A percentile compares a stretch with the other conserved stretches of the same genome.
Conservation (phyloP, 2,329 filamentous ascomycete species). For the Xylaria sp. region DNA sequence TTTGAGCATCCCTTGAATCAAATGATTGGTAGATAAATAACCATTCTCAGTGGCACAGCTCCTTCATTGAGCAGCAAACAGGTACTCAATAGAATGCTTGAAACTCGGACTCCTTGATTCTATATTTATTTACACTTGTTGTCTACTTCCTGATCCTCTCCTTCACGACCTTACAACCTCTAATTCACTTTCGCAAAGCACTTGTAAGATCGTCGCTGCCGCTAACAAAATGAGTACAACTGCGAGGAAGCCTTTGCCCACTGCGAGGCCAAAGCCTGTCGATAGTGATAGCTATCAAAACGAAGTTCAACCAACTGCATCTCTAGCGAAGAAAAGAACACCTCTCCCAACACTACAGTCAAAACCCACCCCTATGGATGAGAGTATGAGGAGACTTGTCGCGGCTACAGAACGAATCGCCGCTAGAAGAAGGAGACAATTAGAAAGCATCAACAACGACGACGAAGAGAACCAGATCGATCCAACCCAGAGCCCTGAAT, state of each 20-base stretch:
- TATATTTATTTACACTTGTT: background rate
- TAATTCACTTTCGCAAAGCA: background rate
- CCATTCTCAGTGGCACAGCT: background rate
- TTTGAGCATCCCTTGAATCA: background rate
- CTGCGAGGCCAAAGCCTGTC: background rate
- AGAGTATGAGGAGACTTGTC: background rate
- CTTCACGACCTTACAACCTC: background rate
- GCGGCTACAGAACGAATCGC: background rate
- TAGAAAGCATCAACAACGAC: background rate
- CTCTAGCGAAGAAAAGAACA: background rate
- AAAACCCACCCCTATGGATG: no score
- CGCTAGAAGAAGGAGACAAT: background rate
- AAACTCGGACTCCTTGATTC: background rate
- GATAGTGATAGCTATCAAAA: background rate
- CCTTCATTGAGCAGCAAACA: background rate
- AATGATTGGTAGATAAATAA: no score
- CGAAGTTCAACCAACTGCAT: background rate
- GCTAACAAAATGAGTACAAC: background rate
- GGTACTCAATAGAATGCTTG: background rate
- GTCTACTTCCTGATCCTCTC: background rate
- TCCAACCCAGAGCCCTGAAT: background rate
- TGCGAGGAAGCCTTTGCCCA: background rate
- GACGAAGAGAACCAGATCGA: background rate
- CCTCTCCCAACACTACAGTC: background rate
- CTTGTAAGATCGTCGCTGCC: background rate